These are phyloP conservation scores for Psidium friedrichsthalianum DNA, from an alignment of 345 rosid species.

Conservation along the genomic window DNA sequence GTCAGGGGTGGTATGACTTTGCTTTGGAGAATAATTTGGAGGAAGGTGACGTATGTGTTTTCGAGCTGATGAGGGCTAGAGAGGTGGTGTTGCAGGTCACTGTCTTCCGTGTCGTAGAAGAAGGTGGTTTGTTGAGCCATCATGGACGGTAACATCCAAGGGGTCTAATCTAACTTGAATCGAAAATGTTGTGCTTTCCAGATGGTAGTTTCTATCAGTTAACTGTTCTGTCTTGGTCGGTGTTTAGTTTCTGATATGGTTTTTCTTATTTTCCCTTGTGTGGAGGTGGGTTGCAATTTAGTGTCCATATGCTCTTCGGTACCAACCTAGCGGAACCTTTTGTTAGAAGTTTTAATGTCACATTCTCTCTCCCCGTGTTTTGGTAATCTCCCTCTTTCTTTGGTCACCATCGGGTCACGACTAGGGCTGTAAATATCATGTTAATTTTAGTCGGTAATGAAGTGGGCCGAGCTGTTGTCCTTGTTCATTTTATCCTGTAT, in stretches of 20 bases:
- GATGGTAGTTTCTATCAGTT: not conserved
- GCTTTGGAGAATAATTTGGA: conserved; percentile 37
- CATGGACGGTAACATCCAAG: not conserved
- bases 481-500: not conserved
- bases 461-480: not conserved
- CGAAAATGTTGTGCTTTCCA: not conserved
- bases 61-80: conserved; percentile 28
- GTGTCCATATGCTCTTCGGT: conserved; percentile 4
- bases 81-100: conserved; percentile 39
- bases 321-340: not conserved
- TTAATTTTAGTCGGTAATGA: not conserved
- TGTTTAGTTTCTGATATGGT: not conserved
- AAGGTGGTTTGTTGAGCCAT: not conserved
- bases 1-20: conserved; percentile 53
- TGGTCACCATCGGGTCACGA: not conserved
- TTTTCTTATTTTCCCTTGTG: not conserved
- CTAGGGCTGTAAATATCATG: conserved; percentile 4
- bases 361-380: not conserved
- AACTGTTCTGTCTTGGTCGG: not conserved
- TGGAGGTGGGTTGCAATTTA: conserved; percentile 2
- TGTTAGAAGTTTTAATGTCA: not conserved
- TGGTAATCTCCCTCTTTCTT: not conserved
- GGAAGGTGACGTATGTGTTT: conserved; percentile 52
- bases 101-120: conserved; percentile 34
- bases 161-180: not conserved